Evolutionary conservation across 73 alveolate genomes (phyloP), one percentile per base, ranked within the genome.

Genomic region (Paramecium tetraurelia): DNA sequence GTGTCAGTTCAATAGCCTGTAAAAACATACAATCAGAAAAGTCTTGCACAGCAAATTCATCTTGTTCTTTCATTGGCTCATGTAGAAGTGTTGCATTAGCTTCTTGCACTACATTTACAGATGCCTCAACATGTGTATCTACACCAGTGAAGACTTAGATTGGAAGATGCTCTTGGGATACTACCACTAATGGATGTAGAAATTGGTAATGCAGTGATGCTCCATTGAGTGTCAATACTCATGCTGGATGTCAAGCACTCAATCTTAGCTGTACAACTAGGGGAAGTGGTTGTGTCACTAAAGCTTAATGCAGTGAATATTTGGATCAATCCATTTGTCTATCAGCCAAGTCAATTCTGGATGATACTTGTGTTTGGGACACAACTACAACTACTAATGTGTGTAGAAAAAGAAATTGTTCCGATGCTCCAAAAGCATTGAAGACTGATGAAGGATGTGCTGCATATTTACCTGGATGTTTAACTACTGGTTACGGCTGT

Each of bases 401-500:
- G 5, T 80, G 90, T 80, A 71, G 75, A 2, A 7, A 24, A 48
- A 2, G 90, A 46, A 24, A 21, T 31, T 80, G 90, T 10, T 8
- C 36, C 21, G 90, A 80, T 41, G 90, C 90, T 18, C 72, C 72
- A 22, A 80, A 80, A 40, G 57, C 90, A 8, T 41, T 41, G 18
- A 80, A 80, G 12, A 44, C 90, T 12, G 90, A 80, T 80, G 70
- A 33, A 31, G 76, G 43, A 11, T 80, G 90, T 43, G n/a, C 18
- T 7, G 8, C 48, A 9, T 80, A 43, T 44, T 41, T 31, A 20
- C 27, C 70, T 22, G 72, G 90, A 43, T 80, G 90, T 48, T 20
- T 40, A 43, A 80, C 90, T n/a, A 80, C 70, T 46, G 90, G 90
- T 10, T 80, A 80, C 43, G 90, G 90, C 0, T 80, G 90, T 24